Conservation (phyloP, 495 filamentous ascomycete genomes). For the Patellaria atrata region DNA sequence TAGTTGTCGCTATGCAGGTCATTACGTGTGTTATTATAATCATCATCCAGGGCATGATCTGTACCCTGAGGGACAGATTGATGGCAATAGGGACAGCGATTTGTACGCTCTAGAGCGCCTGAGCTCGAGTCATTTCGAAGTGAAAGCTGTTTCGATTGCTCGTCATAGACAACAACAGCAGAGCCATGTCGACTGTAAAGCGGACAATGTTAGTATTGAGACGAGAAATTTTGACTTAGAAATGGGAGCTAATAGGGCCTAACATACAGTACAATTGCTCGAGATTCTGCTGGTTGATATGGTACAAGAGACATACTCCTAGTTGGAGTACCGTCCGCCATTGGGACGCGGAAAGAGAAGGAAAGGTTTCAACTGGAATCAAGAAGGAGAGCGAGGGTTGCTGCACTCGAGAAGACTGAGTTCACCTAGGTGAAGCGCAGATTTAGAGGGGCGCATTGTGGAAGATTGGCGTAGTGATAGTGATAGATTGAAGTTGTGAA, state of each 20-base stretch:
- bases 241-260: not conserved
- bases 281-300: slow-evolving; percentile 23
- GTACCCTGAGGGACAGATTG: slow-evolving; percentile 49
- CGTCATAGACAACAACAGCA: slow-evolving; percentile 82
- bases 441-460: no score
- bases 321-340: slow-evolving; percentile 17
- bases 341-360: no score
- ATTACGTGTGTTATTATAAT: slow-evolving; percentile 18
- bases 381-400: no score
- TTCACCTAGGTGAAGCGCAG: no score
- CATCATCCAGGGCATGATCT: slow-evolving; percentile 28
- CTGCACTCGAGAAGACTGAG: no score
- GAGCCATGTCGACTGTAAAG: slow-evolving; percentile 70
- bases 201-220: slow-evolving; percentile 1
- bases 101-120: slow-evolving; percentile 36
- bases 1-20: slow-evolving; percentile 6
- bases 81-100: slow-evolving; percentile 79
- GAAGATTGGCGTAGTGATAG: no score
- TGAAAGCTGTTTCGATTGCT: slow-evolving; percentile 67
- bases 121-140: slow-evolving; percentile 47
- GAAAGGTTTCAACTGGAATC: no score
- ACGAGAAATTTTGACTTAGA: not conserved
- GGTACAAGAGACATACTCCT: slow-evolving; percentile 28
- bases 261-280: slow-evolving; percentile 26
- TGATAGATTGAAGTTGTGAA: no score